A percentile compares a stretch with the other conserved stretches of the same genome.
phyloP scores from a whole-genome alignment of 2,329 filamentous ascomycete genomes.

The Botrytis galanthina region DNA sequence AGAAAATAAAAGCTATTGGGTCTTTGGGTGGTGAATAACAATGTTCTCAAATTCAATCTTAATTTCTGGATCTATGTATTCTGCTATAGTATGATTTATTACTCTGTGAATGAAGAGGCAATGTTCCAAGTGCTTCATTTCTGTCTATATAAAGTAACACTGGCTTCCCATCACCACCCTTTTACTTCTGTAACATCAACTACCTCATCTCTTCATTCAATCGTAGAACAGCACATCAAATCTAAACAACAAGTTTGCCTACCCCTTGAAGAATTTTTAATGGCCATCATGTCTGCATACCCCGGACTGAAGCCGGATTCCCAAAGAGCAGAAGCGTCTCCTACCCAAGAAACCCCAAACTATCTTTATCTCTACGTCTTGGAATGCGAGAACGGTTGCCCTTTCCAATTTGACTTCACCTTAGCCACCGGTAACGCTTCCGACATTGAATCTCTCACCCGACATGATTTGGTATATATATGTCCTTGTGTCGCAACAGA shows the following conservation, averaged over 20 bases:
- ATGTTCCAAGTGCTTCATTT: background rate
- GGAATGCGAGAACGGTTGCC: background rate
- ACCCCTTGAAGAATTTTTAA: background rate
- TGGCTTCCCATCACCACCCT: rapidly evolving
- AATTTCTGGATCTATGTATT: background rate
- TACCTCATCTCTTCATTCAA: background rate
- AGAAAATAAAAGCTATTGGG: background rate
- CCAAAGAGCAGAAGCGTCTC: background rate
- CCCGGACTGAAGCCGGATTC: too few species aligned
- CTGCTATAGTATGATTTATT: background rate
- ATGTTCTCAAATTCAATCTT: rapidly evolving
- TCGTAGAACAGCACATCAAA: background rate
- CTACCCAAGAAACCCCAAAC: background rate
- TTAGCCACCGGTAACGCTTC: background rate
- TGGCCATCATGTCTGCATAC: background rate
- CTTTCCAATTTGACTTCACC: background rate
- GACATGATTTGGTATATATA: background rate
- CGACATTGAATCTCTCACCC: background rate
- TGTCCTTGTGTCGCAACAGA: background rate
- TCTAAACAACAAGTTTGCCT: background rate
- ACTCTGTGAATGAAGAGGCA: background rate
- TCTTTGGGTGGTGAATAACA: rapidly evolving
- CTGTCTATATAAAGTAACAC: background rate
- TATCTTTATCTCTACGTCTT: background rate
- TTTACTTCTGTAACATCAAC: too few species aligned